Evolutionary conservation across 805 yeast genomes (phyloP).

Genomic region (Cyberlindnera americana): DNA sequence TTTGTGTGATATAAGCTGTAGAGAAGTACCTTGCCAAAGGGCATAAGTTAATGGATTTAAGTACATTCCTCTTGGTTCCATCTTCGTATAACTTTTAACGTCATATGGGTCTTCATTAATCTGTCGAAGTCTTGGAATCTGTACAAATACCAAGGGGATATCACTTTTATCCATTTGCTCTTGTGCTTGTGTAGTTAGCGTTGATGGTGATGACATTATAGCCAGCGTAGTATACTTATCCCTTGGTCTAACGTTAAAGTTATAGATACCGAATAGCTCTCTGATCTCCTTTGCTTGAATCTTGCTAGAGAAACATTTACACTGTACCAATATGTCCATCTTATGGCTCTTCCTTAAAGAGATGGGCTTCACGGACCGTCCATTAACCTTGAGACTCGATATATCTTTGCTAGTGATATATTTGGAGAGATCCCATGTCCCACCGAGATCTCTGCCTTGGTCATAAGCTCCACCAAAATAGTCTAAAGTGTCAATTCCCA

Average conservation of each 20-base stretch:
- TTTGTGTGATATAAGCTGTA: constrained; percentile 1
- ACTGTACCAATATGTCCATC: constrained; percentile 25
- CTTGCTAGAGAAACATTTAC: constrained; percentile 24
- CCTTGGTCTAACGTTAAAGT: constrained; percentile 17
- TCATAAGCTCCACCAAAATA: constrained; percentile 27
- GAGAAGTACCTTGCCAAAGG: constrained; percentile 16
- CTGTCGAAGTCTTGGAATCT: constrained; percentile 15
- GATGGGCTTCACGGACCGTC: constrained; percentile 13
- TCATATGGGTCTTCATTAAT: constrained; percentile 12
- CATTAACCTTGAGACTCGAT: constrained; percentile 6
- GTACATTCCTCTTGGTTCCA: constrained; percentile 12
- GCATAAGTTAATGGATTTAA: constrained; percentile 18
- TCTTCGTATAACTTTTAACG: constrained; percentile 6
- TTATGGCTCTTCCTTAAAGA: constrained; percentile 1
- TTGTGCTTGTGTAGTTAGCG: constrained; percentile 21
- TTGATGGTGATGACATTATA: constrained; percentile 22
- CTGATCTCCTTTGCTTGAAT: constrained; percentile 26
- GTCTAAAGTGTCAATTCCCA: constrained; percentile 6
- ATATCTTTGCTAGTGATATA: not conserved
- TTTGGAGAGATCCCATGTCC: constrained; percentile 18
- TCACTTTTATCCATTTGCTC: constrained; percentile 20
- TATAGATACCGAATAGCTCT: constrained; percentile 24
- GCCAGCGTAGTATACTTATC: constrained; percentile 18
- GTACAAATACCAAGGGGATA: constrained; percentile 22
- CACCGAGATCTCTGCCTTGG: constrained; percentile 26